Conservation (phyloP, 2,329 filamentous ascomycete species). For the Zasmidium cellare region DNA sequence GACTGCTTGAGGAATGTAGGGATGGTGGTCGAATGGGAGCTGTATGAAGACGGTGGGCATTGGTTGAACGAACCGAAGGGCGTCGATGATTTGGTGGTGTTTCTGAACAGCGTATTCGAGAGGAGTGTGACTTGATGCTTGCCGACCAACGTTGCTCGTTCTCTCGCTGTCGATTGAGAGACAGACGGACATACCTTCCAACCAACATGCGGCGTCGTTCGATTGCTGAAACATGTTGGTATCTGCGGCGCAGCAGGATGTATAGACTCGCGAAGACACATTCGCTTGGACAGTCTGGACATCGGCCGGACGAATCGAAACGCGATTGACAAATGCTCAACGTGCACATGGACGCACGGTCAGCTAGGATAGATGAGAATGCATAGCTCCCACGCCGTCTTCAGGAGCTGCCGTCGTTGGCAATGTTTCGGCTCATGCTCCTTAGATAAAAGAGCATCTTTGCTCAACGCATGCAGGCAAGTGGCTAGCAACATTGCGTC, state of each 20-base stretch:
- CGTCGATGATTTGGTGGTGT: constrained; percentile 20
- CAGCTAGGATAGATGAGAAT: background rate
- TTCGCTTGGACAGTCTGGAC: background rate
- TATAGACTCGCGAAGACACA: background rate
- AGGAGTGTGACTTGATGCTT: background rate
- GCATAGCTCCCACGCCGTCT: background rate
- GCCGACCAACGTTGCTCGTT: background rate
- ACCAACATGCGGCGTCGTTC: background rate
- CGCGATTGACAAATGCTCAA: background rate
- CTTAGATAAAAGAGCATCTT: background rate
- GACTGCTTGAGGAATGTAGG: constrained; percentile 12
- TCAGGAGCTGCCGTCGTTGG: background rate
- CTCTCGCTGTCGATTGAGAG: background rate
- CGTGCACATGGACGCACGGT: background rate
- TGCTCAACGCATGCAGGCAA: background rate
- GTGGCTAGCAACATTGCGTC: too few relatives aligned
- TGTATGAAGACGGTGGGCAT: constrained; percentile 19
- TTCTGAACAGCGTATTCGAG: constrained; percentile 5
- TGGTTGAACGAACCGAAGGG: constrained; percentile 25
- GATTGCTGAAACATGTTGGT: too few relatives aligned
- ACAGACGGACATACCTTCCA: background rate
- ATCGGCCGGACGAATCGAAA: background rate
- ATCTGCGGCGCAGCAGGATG: too few relatives aligned
- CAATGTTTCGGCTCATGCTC: background rate
- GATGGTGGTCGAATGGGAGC: constrained; percentile 18